Evolutionary conservation across 2,329 filamentous ascomycete species (phyloP), one percentile per base, ranked within the genome.

Genomic region (Phoma sp.): DNA sequence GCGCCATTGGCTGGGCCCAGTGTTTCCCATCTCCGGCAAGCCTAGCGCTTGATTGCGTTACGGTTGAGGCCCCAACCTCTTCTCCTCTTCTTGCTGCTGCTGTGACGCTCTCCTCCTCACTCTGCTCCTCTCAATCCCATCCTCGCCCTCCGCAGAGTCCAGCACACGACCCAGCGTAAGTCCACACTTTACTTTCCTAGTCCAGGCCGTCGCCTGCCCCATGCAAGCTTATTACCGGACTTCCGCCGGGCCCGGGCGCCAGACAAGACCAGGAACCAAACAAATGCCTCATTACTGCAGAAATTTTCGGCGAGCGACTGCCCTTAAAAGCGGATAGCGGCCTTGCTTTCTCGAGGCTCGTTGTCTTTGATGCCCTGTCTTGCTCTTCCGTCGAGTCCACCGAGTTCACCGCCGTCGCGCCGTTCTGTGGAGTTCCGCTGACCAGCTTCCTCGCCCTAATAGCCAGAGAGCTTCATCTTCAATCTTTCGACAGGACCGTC

Each of bases 261-360:
- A 66, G 59, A 59, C 55, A 57, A 55, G 55, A 55, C 58, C 55
- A 57, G 56, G 55, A 55, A 51, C 66, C 63, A 71, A 68, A 68
- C 69, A 69, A 74, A 73, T 73, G 63, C 72, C 71, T 72, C 71
- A 74, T 60, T 45, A 57, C 44, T 62, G 67, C 67, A 71, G 68
- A 70, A 67, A 62, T 70, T 73, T 74, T 73, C 67, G 63, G 69
- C 61, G 38, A 64, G 41, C 60, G 58, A 61, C 60, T 55, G 57
- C 43, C 51, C 60, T 72, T 74, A 68, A 72, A 72, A 71, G 63
- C 64, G 59, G 61, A 55, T 57, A 58, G 54, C 55, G 60, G 51
- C 62, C 62, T 56, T 49, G 48, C 44, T 27, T 50, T 61, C 37
- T 63, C 60, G 55, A 55, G 48, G 43, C 44, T 61, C 57, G 60